A percentile compares a stretch with the other conserved stretches of the same genome.
These are phyloP conservation scores for Bretschneidera sinensis DNA, from an alignment of 345 rosid genomes.

Conservation along the genomic window DNA sequence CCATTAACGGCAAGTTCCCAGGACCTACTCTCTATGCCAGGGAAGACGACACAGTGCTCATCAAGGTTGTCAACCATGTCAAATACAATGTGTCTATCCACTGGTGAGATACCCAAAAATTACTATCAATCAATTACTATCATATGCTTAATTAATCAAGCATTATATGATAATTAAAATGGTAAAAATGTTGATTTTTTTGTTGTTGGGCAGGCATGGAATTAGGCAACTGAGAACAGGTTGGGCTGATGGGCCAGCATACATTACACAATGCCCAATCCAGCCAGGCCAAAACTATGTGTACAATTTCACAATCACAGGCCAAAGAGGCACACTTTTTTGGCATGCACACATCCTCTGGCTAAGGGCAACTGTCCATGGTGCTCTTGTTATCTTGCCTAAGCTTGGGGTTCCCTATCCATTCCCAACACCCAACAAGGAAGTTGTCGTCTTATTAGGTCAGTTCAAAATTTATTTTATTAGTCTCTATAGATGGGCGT, in stretches of 20 bases:
- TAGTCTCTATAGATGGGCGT: too few relatives aligned
- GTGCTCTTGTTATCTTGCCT: constrained; percentile 76
- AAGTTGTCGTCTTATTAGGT: constrained; percentile 60
- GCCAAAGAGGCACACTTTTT: constrained; percentile 82
- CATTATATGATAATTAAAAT: too few relatives aligned
- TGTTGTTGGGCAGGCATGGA: constrained; percentile 61
- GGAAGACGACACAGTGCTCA: constrained; percentile 79
- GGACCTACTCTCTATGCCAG: constrained; percentile 85
- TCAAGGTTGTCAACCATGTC: constrained; percentile 76
- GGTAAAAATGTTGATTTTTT: constrained; percentile 3
- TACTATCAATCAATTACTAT: too few relatives aligned
- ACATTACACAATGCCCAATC: constrained; percentile 88
- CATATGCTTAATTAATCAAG: too few relatives aligned
- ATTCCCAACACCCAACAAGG: constrained; percentile 76
- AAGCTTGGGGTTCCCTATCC: constrained; percentile 87
- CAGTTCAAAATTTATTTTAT: neutral
- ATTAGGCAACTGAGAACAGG: constrained; percentile 70
- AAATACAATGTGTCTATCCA: constrained; percentile 79
- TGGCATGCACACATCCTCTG: constrained; percentile 97
- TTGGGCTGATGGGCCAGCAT: constrained; percentile 98
- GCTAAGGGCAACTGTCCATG: constrained; percentile 85
- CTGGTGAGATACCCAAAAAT: constrained; percentile 54
- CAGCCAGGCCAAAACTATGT: constrained; percentile 64
- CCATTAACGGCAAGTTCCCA: constrained; percentile 78
- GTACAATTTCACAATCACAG: constrained; percentile 81